Base-by-base conservation (phyloP, 805 yeast species). In the Lipomyces yamadae region DNA sequence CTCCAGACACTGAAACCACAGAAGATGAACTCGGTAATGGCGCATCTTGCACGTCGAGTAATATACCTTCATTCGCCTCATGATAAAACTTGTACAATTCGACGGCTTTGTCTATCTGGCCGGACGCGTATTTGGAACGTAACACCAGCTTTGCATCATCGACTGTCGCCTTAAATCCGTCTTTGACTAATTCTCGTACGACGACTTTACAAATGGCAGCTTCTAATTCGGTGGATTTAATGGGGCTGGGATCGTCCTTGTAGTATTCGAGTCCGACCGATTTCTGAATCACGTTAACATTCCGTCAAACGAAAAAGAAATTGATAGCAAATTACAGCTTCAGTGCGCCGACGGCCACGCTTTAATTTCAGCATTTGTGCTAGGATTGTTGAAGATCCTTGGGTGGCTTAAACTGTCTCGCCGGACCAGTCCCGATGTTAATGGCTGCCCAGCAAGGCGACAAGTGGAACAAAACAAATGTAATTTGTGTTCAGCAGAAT, bases 1-100 rank as follows among this genome's bases (percentile, higher is more conserved):
- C 3, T 24, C 35, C n/a, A 33, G 58, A 13, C 8, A 5, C n/a
- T 48, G 35, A 60, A 37, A 37, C 39, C 39, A 13, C 39, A 11
- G 39, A 37, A 37, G 39, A 37, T 37, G 13, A 3, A 24, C 52
- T 10, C 24, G 63, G 32, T 3, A 11, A 15, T 7, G 64, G 39
- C 24, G 60, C 59, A 35, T 67, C 71, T 54, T 68, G 71, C 15
- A 68, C 70, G 59, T 66, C 70, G 13, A 68, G 65, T 3, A 68
- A 60, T 18, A 66, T 42, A 8, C 71, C 71, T 13, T 61, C 64
- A 34, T 52, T 37, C n/a, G 71, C 71, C n/a, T 68, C 71, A n/a
- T 67, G 63, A 39, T 59, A 66, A 18, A 63, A 67, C 29, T 39
- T 37, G 52, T 54, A 66, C 18, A 67, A 65, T 55, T 68, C 71